Evolutionary conservation across 768 basidiomycete genomes (phyloP).

Genomic region (Cubamyces lactineus): DNA sequence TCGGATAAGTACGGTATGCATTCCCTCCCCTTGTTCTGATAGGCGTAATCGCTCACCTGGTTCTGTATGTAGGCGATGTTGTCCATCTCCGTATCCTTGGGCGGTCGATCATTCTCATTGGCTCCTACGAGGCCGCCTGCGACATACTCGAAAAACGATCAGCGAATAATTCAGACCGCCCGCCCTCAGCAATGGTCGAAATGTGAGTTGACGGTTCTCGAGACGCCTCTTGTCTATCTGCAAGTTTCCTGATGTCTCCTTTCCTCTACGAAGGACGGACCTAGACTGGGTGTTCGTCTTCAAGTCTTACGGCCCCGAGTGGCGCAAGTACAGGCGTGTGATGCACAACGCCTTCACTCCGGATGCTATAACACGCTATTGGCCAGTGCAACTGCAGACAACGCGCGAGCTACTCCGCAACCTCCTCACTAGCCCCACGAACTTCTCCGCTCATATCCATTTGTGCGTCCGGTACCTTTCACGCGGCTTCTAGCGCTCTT

Average conservation of each 20-base stretch:
- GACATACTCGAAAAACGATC: slow-evolving; percentile 5
- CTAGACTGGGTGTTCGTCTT: not conserved
- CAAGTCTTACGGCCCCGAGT: not conserved
- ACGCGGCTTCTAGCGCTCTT: too few relatives aligned
- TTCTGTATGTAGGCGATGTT: slow-evolving; percentile 8
- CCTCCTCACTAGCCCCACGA: too few relatives aligned
- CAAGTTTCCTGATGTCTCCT: not conserved
- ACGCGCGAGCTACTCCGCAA: too few relatives aligned
- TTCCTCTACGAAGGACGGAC: not conserved
- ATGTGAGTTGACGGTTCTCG: not conserved
- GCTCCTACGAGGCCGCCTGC: not conserved
- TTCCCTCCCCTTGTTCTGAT: not conserved
- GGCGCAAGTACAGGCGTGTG: not conserved
- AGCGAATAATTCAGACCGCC: not conserved
- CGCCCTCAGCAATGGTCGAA: not conserved
- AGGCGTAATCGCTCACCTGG: not conserved
- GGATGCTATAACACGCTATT: too few relatives aligned
- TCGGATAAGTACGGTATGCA: not conserved
- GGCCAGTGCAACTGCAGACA: too few relatives aligned
- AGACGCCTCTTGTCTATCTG: not conserved
- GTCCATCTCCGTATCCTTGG: slow-evolving; percentile 17
- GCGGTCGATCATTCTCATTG: not conserved
- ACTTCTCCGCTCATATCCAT: too few relatives aligned
- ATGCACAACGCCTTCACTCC: too few relatives aligned
- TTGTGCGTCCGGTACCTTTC: too few relatives aligned